Conservation (phyloP, 768 basidiomycete species). For the Mycena polygramma region DNA sequence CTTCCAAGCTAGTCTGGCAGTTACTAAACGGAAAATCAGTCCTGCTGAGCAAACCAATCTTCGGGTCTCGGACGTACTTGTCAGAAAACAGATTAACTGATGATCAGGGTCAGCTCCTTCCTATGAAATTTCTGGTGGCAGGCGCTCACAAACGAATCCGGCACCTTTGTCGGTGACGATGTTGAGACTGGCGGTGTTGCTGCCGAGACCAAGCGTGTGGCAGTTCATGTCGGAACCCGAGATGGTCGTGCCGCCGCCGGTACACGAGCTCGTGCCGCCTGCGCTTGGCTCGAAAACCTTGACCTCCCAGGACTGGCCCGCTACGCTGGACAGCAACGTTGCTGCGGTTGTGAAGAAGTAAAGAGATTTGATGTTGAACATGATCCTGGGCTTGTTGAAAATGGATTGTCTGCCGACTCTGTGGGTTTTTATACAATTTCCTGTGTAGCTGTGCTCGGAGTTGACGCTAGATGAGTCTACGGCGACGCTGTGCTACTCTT, state of each 20-base stretch:
- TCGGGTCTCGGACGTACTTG: background rate
- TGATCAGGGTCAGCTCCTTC: background rate
- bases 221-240: background rate
- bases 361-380: background rate
- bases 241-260: slow-evolving; percentile 12
- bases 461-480: too few species aligned
- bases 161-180: background rate
- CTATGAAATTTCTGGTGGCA: background rate
- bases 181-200: background rate
- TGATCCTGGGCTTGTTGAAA: background rate
- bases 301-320: slow-evolving; percentile 13
- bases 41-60: background rate
- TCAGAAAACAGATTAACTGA: slow-evolving; percentile 1
- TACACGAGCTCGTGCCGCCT: slow-evolving; percentile 14
- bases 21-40: background rate
- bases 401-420: background rate
- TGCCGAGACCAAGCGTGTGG: background rate
- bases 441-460: too few species aligned
- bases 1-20: background rate
- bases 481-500: too few species aligned
- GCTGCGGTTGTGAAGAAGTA: background rate
- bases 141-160: background rate
- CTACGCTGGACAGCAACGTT: background rate
- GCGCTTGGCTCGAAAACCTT: slow-evolving; percentile 9
- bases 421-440: background rate